phyloP scores from a whole-genome alignment of 2,329 filamentous ascomycete genomes.

The Aphanoascus verrucosus region DNA sequence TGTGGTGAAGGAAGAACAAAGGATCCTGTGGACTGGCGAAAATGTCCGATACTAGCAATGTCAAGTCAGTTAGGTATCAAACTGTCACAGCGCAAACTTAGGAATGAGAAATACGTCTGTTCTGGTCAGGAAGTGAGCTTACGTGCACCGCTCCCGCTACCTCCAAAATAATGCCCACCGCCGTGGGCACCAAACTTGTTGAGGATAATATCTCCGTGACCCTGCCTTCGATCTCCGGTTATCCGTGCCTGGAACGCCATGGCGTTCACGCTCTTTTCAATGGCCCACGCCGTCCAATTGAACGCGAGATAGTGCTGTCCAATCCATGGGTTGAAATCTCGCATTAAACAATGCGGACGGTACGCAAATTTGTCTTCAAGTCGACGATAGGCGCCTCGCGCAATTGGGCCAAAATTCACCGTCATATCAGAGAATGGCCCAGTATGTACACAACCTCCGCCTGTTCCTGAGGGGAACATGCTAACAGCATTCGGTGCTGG shows the following conservation, averaged over 20 bases:
- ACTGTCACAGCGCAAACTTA: neutral
- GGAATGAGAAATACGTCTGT: neutral
- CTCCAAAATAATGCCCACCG: conserved; percentile 15
- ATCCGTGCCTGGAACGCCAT: conserved; percentile 13
- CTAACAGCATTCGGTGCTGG: conserved; percentile 25
- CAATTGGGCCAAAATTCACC: conserved; percentile 27
- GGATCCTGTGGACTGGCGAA: conserved; percentile 18
- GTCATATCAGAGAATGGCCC: conserved; percentile 29
- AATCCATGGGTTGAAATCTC: conserved; percentile 28
- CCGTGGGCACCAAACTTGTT: conserved; percentile 16
- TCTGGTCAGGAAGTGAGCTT: neutral
- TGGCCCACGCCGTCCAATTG: conserved; percentile 13
- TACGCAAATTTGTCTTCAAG: conserved; percentile 18
- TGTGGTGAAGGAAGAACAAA: conserved; percentile 19
- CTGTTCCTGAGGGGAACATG: conserved; percentile 15
- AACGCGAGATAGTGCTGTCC: conserved; percentile 10
- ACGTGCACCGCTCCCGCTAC: conserved; percentile 14
- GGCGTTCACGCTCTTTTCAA: conserved; percentile 15
- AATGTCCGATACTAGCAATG: conserved; percentile 12
- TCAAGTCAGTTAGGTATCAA: neutral
- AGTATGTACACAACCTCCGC: conserved; percentile 23
- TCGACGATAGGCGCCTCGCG: conserved; percentile 2
- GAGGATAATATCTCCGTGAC: conserved; percentile 4
- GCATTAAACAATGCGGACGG: conserved; percentile 30
- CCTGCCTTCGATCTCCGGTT: conserved; percentile 9